Conservation (phyloP, 2,329 filamentous ascomycete species). For the Pseudophaeomoniella oleicola region DNA sequence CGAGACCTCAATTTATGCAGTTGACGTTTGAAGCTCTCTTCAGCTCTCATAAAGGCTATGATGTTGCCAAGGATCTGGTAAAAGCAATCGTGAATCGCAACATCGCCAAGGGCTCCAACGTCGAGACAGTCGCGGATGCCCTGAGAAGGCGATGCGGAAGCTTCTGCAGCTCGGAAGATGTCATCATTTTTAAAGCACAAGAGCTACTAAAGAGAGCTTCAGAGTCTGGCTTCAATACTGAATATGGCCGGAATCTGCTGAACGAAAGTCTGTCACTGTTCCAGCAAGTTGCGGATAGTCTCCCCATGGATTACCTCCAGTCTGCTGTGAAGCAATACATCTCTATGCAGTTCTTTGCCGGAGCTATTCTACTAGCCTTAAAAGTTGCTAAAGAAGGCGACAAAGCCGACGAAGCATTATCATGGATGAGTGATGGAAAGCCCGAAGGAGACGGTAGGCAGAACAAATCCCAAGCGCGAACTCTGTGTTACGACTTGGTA, state of each 20-base stretch:
- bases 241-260: constrained; percentile 61
- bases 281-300: constrained; percentile 68
- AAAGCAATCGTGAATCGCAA: constrained; percentile 98
- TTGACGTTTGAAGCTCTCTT: constrained; percentile 86
- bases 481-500: constrained; percentile 73
- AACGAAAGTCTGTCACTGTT: constrained; percentile 84
- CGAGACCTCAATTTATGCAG: constrained; percentile 54
- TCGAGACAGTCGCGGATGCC: constrained; percentile 94
- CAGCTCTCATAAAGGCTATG: constrained; percentile 61
- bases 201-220: constrained; percentile 82
- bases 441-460: constrained; percentile 57
- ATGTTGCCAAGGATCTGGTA: constrained; percentile 83
- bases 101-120: constrained; percentile 90
- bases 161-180: constrained; percentile 95
- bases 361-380: constrained; percentile 77
- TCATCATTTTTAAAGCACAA: constrained; percentile 95
- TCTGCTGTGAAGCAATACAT: constrained; percentile 68
- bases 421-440: constrained; percentile 75
- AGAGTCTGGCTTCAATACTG: constrained; percentile 61
- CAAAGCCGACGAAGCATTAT: constrained; percentile 68
- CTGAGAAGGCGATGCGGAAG: constrained; percentile 81
- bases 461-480: constrained; percentile 54
- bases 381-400: constrained; percentile 73
- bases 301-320: constrained; percentile 68
- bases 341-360: constrained; percentile 75